Evolutionary conservation across 306 rosid species (phyloP).

Genomic region (Fagus crenata): DNA sequence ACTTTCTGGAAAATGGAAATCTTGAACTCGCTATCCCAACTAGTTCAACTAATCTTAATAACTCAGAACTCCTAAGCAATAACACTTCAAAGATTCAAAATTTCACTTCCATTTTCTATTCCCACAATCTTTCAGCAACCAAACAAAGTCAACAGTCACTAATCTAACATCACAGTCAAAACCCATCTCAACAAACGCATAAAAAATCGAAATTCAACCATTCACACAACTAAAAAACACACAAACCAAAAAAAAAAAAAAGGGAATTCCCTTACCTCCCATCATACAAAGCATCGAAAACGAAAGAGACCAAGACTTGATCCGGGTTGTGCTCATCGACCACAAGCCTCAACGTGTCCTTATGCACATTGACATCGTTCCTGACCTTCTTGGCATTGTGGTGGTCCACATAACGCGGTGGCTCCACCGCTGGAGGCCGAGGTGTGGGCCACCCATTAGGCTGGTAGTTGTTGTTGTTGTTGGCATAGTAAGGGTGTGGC

Average conservation of each 20-base stretch:
- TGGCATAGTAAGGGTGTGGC: slow-evolving; percentile 43
- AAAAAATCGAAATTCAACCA: not conserved
- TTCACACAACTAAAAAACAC: not conserved
- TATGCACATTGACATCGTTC: slow-evolving; percentile 75
- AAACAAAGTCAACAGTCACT: not conserved
- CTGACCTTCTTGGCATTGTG: slow-evolving; percentile 76
- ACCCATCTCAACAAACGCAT: not conserved
- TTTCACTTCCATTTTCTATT: not conserved
- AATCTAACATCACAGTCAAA: not conserved
- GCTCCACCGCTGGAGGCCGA: slow-evolving; percentile 36
- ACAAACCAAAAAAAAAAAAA: not conserved
- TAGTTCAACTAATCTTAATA: not conserved
- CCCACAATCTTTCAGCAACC: slow-evolving; percentile 6
- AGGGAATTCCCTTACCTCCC: slow-evolving; percentile 54
- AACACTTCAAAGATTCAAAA: not conserved
- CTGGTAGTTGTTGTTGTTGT: slow-evolving; percentile 41
- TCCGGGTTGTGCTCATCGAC: slow-evolving; percentile 62
- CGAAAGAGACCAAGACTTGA: slow-evolving; percentile 68
- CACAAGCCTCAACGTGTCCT: slow-evolving; percentile 61
- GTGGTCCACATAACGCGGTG: slow-evolving; percentile 72
- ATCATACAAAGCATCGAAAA: slow-evolving; percentile 76
- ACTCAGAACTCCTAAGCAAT: not conserved
- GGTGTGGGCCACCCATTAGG: slow-evolving; percentile 47
- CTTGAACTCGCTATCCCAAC: slow-evolving; percentile 4
- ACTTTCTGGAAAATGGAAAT: not conserved